Evolutionary conservation across 257 asterid species (phyloP).

Genomic region (Primulina huaijiensis): DNA sequence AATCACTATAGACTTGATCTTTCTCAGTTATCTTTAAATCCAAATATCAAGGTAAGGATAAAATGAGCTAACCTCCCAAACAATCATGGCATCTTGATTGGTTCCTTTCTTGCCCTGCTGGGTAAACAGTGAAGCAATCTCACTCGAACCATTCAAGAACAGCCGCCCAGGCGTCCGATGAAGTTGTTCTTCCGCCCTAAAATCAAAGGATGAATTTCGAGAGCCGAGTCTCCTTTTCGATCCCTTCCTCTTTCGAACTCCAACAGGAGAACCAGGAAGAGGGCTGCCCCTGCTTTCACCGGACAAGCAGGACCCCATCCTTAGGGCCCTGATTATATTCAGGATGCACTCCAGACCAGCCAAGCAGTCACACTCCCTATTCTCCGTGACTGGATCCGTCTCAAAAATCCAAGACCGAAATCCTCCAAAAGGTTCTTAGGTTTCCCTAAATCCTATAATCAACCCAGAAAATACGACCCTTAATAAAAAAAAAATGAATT

Average conservation of each 20-base stretch:
- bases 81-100: constrained; percentile 96
- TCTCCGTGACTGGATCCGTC: constrained; percentile 68
- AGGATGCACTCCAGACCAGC: constrained; percentile 93
- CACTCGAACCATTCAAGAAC: constrained; percentile 79
- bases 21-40: background rate
- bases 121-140: constrained; percentile 68
- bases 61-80: constrained; percentile 81
- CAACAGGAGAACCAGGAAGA: constrained; percentile 60
- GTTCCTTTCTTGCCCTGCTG: constrained; percentile 93
- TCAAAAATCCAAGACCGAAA: constrained; percentile 26
- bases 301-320: constrained; percentile 97
- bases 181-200: constrained; percentile 58
- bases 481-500: constrained; percentile 22
- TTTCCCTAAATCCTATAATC: constrained; percentile 24
- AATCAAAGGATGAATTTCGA: constrained; percentile 64
- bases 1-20: background rate
- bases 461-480: constrained; percentile 24
- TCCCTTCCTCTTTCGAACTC: constrained; percentile 44
- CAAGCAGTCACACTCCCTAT: constrained; percentile 51
- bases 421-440: constrained; percentile 22
- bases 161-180: constrained; percentile 73
- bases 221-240: constrained; percentile 46
- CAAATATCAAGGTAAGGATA: constrained; percentile 14
- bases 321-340: constrained; percentile 82
- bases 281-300: constrained; percentile 88